Evolutionary conservation across 306 rosid species (phyloP), one percentile per base, ranked within the genome.

Genomic region (Cucurbita moschata): DNA sequence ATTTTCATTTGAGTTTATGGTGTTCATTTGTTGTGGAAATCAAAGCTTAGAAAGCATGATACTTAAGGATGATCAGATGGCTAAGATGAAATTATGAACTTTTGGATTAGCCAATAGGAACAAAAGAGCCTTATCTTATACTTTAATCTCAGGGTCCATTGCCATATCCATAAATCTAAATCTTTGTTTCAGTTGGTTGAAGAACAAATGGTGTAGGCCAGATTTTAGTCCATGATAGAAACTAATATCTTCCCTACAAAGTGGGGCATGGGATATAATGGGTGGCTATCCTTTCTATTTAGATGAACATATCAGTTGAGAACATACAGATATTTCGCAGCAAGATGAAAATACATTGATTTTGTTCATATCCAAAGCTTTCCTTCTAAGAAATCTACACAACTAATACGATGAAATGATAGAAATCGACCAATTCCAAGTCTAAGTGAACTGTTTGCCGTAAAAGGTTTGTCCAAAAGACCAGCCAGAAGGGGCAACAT

Each of bases 51-150:
- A 68, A 73, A 15, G 14, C 1, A 12, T 8, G 88, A 82, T 11
- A 81, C 73, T 83, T 85, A 79, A 0, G 42, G 63, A 81, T 83
- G 63, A 81, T 83, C 84, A 19, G 44, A 89, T 86, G 95, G 88
- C 69, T 39, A 37, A 54, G 23, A 76, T 79, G 64, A 5, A 75
- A 0, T 63, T 4, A 55, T 44, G 62, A 60, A 81, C 69, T 74
- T 40, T n/a, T 65, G 78, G 79, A 69, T 53, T 55, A 62, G 81
- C 90, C 87, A 86, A 83, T 84, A 44, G 75, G 76, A 84, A 52
- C 35, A 52, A 62, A 43, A 26, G 75, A 9, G 78, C 84, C 99
- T 95, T 95, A 95, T 95, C 99, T 77, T 85, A 85, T 91, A 91
- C 21, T 19, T 19, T 19, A 19, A 19, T 94, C 97, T 44, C 67